These are phyloP conservation scores for Aspergillus latus DNA, from an alignment of 2,329 filamentous ascomycete genomes.

Conservation along the genomic window DNA sequence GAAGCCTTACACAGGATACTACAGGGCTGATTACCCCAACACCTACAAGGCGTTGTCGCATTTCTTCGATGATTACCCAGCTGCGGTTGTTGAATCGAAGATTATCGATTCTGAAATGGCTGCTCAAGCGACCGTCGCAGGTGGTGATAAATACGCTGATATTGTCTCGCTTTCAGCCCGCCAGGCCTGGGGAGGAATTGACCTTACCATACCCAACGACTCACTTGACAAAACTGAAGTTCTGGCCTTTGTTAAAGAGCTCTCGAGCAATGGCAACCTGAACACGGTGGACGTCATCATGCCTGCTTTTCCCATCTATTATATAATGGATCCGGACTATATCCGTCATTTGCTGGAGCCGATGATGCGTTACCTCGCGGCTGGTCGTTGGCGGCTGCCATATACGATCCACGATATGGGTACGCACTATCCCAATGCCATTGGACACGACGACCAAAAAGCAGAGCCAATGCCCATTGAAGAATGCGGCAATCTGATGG, in stretches of 20 bases:
- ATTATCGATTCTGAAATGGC: slow-evolving; percentile 34
- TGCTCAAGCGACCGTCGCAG: slow-evolving; percentile 30
- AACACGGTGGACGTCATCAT: slow-evolving; percentile 48
- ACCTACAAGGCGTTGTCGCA: slow-evolving; percentile 36
- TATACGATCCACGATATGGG: slow-evolving; percentile 46
- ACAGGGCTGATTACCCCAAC: slow-evolving; percentile 36
- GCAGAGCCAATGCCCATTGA: slow-evolving; percentile 47
- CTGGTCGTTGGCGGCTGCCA: slow-evolving; percentile 39
- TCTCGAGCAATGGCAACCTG: slow-evolving; percentile 46
- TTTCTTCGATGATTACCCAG: slow-evolving; percentile 44
- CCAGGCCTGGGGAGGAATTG: slow-evolving; percentile 45
- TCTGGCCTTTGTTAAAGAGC: slow-evolving; percentile 45
- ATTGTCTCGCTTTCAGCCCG: slow-evolving; percentile 44
- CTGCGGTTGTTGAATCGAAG: slow-evolving; percentile 36
- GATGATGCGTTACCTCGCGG: slow-evolving; percentile 43
- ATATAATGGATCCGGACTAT: slow-evolving; percentile 44
- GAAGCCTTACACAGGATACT: slow-evolving; percentile 41
- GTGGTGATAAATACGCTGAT: slow-evolving; percentile 42
- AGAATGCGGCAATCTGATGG: slow-evolving; percentile 43
- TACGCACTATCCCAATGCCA: slow-evolving; percentile 42
- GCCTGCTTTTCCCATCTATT: slow-evolving; percentile 46
- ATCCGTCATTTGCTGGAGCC: slow-evolving; percentile 48
- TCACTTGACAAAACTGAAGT: slow-evolving; percentile 33
- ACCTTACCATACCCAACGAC: slow-evolving; percentile 39
- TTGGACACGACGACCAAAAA: slow-evolving; percentile 39